A percentile compares a stretch with the other conserved stretches of the same genome.
Conservation (phyloP, 495 filamentous ascomycete genomes). For the Astrocystis sublimbata region DNA sequence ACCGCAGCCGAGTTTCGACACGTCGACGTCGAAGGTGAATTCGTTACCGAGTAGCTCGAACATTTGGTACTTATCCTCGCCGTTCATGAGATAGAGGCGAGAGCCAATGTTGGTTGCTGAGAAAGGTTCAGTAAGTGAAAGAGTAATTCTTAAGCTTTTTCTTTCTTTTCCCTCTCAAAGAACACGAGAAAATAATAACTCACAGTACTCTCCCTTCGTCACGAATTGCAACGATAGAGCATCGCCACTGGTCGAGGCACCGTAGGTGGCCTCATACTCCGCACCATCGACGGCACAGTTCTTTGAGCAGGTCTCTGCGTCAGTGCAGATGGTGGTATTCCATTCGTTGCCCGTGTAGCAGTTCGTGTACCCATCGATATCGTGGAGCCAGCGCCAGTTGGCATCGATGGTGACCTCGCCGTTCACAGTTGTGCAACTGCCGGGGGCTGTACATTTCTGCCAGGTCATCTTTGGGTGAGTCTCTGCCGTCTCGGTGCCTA, state of each 20-base stretch:
- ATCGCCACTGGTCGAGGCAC: slow-evolving; percentile 47
- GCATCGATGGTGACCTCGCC: slow-evolving; percentile 48
- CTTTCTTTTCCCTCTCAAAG: too few relatives aligned
- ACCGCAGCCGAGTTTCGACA: slow-evolving; percentile 52
- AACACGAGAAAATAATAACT: background rate
- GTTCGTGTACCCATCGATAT: slow-evolving; percentile 40
- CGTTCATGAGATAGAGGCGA: slow-evolving; percentile 56
- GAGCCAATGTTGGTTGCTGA: slow-evolving; percentile 46
- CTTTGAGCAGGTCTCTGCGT: slow-evolving; percentile 45
- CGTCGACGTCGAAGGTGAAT: slow-evolving; percentile 61
- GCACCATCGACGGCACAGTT: slow-evolving; percentile 57
- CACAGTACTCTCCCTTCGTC: slow-evolving; percentile 40
- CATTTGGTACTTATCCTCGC: slow-evolving; percentile 52
- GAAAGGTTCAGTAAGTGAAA: background rate
- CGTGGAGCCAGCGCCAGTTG: slow-evolving; percentile 56
- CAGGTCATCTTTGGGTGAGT: slow-evolving; percentile 58
- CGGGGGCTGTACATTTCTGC: slow-evolving; percentile 52
- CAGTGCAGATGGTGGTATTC: slow-evolving; percentile 55
- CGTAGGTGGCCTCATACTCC: slow-evolving; percentile 46
- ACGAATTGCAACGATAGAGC: slow-evolving; percentile 54
- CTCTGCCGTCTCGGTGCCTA: slow-evolving; percentile 55
- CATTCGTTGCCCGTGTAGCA: slow-evolving; percentile 59
- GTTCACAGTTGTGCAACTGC: slow-evolving; percentile 47
- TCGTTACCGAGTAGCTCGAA: slow-evolving; percentile 57
- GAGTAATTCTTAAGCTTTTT: background rate